Conservation (phyloP, 2,329 filamentous ascomycete species). For the Chaetomiaceae sp. region DNA sequence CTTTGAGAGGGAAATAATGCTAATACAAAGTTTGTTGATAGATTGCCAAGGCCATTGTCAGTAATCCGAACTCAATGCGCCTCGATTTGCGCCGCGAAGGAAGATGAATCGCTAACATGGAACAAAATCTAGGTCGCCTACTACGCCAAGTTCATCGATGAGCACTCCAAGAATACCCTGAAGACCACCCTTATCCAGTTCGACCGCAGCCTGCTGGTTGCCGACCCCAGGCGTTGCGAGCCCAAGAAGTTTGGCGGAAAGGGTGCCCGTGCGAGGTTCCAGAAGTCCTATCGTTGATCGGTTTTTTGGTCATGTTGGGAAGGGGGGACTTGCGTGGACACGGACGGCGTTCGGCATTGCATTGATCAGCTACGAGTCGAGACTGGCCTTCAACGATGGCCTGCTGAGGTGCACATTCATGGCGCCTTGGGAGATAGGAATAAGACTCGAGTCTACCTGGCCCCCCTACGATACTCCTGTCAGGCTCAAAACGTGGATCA, state of each 20-base stretch:
- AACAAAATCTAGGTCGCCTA: slow-evolving; percentile 56
- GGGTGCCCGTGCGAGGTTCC: slow-evolving; percentile 93
- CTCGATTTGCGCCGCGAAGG: slow-evolving; percentile 7
- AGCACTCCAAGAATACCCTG: slow-evolving; percentile 99
- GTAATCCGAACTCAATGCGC: slow-evolving; percentile 18
- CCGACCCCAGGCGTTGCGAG: slow-evolving; percentile 98
- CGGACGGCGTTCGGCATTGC: slow-evolving; percentile 31
- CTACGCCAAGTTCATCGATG: slow-evolving; percentile 99
- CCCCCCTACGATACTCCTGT: slow-evolving; percentile 20
- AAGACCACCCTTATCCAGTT: slow-evolving; percentile 93
- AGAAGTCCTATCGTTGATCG: slow-evolving; percentile 97
- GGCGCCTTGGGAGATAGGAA: slow-evolving; percentile 27
- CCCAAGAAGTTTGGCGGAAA: slow-evolving; percentile 97
- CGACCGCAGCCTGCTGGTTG: slow-evolving; percentile 71
- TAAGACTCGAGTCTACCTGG: slow-evolving; percentile 26
- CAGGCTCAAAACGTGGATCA: slow-evolving; percentile 17
- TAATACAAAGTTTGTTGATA: slow-evolving; percentile 17
- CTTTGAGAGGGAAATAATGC: slow-evolving; percentile 4
- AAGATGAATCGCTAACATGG: slow-evolving; percentile 14
- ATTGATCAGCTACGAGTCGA: slow-evolving; percentile 29
- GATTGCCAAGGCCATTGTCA: slow-evolving; percentile 91
- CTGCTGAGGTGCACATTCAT: slow-evolving; percentile 21
- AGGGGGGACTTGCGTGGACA: slow-evolving; percentile 27
- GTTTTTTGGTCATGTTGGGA: slow-evolving; percentile 31
- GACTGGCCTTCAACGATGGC: slow-evolving; percentile 26